phyloP scores from a whole-genome alignment of 2,329 filamentous ascomycete species.

The Neonectria hederae region DNA sequence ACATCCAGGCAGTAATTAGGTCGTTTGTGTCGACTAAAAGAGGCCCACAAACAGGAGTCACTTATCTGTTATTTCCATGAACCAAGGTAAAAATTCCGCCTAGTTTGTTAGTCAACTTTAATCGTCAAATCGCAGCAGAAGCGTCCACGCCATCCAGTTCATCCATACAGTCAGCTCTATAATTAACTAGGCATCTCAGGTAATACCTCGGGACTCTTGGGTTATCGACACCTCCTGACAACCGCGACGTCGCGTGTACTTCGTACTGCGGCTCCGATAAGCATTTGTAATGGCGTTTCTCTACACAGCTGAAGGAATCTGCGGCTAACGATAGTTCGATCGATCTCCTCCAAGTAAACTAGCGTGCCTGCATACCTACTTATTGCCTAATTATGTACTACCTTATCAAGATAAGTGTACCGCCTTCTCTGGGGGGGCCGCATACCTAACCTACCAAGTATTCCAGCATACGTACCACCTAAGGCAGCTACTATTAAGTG shows the following conservation, averaged over 20 bases:
- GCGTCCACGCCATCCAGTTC: not conserved
- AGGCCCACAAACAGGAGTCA: slow-evolving; percentile 1
- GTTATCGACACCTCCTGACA: not conserved
- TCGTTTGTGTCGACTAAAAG: not conserved
- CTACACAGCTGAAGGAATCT: not conserved
- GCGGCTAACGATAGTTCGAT: not conserved
- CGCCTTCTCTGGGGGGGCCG: no score
- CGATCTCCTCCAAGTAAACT: not conserved
- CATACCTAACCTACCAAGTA: no score
- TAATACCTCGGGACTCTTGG: not conserved
- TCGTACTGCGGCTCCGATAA: slow-evolving; percentile 1
- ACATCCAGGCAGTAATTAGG: not conserved
- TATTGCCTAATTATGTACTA: no score
- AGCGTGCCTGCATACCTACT: not conserved
- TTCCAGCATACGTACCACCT: no score
- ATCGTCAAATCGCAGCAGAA: not conserved
- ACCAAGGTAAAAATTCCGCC: not conserved
- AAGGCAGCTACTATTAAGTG: no score
- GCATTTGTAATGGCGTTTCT: not conserved
- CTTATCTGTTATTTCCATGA: not conserved
- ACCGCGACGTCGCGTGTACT: not conserved
- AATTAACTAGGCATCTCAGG: not conserved
- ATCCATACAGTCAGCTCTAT: not conserved
- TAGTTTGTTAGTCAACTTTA: not conserved
- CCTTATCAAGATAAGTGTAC: no score